Evolutionary conservation across 1,284 basidiomycete genomes (phyloP), one percentile per base, ranked within the genome.

Genomic region (Cutaneotrichosporon sp.): DNA sequence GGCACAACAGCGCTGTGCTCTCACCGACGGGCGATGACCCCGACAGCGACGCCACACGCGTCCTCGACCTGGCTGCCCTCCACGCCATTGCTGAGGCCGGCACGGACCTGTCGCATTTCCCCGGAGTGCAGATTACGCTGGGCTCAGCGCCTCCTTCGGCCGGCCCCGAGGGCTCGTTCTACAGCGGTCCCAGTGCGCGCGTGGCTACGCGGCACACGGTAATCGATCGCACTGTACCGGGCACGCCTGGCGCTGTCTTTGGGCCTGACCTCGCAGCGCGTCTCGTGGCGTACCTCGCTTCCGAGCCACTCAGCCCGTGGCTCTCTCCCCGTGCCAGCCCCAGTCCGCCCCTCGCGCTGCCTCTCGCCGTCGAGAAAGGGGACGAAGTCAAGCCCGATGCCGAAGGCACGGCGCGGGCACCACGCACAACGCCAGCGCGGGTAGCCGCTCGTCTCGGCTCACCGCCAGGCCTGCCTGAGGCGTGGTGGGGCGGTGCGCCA

Each of bases 401-500:
- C 26, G 15, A 17, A 9, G 8, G 12, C 40, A 12, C 40, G 21
- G 38, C 12, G 14, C 7, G 14, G 9, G 4, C 9, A 8, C 37
- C 37, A 14, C 37, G 38, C 38, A 40, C 38, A 8, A n/a, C 38
- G 17, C 38, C 38, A 12, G 17, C 17, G 4, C 38, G 12, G 9
- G 20, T 18, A 3, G 30, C 33, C 30, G 17, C 23, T 26, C n/a
- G 23, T 9, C 4, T 20, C 43, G 15, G 12, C 9, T 21, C 43
- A 5, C 43, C 43, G 9, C 43, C 30, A 18, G 30, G 43, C 33
- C 34, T 45, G 33, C 43, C 43, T 18, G 43, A 45, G 18, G 43
- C 43, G 43, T 45, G 43, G 43, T 45, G 43, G 43, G 23, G 30
- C 15, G 43, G 43, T 7, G 43, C 43, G 33, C 43, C 43, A 18